Evolutionary conservation across 495 filamentous ascomycete species (phyloP).

Genomic region (Friedmanniomyces simplex): DNA sequence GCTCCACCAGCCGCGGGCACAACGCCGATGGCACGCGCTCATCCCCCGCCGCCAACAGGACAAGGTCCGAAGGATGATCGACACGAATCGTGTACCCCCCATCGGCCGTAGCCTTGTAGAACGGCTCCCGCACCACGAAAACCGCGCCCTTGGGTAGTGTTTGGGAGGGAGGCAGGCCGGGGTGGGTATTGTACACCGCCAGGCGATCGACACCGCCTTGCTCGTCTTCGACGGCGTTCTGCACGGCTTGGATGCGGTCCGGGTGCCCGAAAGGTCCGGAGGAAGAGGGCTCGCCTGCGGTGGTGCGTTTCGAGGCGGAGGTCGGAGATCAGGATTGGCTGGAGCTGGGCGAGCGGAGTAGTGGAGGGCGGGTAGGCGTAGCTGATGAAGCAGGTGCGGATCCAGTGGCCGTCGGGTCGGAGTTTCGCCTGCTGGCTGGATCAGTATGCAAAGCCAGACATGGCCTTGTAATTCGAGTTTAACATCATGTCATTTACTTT

Average conservation of each 20-base stretch:
- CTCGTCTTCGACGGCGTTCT: conserved; percentile 20
- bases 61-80: conserved; percentile 24
- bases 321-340: not conserved
- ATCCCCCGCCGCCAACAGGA: conserved; percentile 5
- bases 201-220: conserved; percentile 8
- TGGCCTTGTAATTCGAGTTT: too few relatives aligned
- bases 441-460: too few relatives aligned
- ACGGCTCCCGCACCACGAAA: conserved; percentile 23
- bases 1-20: not conserved
- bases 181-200: conserved; percentile 19
- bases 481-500: not conserved
- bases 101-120: conserved; percentile 10
- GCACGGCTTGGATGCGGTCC: not conserved
- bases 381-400: not conserved
- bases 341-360: not conserved
- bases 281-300: not conserved
- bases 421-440: too few relatives aligned
- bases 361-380: conserved; percentile 1
- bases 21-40: not conserved
- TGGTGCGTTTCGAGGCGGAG: conserved; percentile 7
- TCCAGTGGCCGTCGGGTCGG: not conserved
- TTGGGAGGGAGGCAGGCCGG: not conserved
- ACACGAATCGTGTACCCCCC: conserved; percentile 21
- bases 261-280: conserved; percentile 1
- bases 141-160: conserved; percentile 9